These are phyloP conservation scores for Flaveria brownii DNA, from an alignment of 129 eudicot genomes.

Conservation along the genomic window DNA sequence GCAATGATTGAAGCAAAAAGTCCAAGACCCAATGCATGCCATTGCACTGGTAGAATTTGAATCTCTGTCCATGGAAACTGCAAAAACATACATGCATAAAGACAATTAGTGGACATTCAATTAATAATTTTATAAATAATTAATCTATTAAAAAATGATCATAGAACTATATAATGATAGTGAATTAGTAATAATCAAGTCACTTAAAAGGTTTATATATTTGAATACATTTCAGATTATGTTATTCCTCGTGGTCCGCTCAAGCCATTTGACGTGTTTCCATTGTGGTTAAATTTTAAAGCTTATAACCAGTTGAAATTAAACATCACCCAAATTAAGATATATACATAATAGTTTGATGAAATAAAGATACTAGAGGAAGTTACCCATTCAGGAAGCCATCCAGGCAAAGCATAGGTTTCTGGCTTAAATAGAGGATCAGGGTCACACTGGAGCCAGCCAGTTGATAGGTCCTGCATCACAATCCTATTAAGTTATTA, in stretches of 20 bases:
- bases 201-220: background rate
- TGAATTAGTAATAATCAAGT: background rate
- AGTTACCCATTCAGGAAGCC: conserved; percentile 84
- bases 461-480: conserved; percentile 85
- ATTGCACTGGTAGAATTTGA: conserved; percentile 80
- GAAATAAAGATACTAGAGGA: background rate
- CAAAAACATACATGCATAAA: conserved; percentile 12
- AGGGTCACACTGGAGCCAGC: conserved; percentile 99
- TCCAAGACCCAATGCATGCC: conserved; percentile 92
- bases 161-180: background rate
- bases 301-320: background rate
- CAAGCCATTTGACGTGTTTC: background rate
- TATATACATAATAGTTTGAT: background rate
- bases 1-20: conserved; percentile 97
- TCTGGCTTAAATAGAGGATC: conserved; percentile 79
- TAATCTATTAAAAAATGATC: background rate
- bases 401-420: conserved; percentile 53
- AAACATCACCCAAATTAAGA: background rate
- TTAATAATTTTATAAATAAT: background rate
- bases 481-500: background rate
- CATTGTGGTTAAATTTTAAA: background rate
- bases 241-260: background rate
- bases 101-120: background rate
- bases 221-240: background rate
- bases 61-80: conserved; percentile 96